phyloP scores from a whole-genome alignment of 75 land plant species.

The Cupressus sempervirens region DNA sequence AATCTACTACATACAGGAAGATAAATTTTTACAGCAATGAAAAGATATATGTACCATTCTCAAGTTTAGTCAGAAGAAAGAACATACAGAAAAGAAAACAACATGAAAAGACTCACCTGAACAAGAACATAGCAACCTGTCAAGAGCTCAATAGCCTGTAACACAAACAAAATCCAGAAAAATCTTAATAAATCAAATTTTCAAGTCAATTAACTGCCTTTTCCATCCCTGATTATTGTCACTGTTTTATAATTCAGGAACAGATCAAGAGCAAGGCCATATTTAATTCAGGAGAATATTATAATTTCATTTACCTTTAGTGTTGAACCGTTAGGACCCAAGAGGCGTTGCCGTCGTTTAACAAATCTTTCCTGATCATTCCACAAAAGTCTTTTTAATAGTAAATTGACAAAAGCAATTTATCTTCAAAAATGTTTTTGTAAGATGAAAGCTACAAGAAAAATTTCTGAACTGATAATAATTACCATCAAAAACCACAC shows the following conservation, averaged over 20 bases:
- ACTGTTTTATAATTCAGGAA: not conserved
- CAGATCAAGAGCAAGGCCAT: not conserved
- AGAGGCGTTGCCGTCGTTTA: slow-evolving; percentile 82
- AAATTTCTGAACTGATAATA: not conserved
- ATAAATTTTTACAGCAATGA: not conserved
- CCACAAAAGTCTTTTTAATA: not conserved
- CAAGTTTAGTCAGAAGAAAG: not conserved
- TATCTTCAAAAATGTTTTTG: not conserved
- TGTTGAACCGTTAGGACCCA: slow-evolving; percentile 88
- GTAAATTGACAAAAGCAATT: not conserved
- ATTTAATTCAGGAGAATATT: not conserved
- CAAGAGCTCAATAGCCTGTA: slow-evolving; percentile 88
- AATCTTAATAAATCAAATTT: not conserved
- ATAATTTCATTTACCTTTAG: slow-evolving; percentile 49
- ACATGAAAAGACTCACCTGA: slow-evolving; percentile 49
- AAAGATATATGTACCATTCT: not conserved
- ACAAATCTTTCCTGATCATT: slow-evolving; percentile 81
- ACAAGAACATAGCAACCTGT: slow-evolving; percentile 95
- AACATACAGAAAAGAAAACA: not conserved
- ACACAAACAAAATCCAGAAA: not conserved
- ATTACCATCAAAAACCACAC: not conserved
- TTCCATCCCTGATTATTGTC: not conserved
- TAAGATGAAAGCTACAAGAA: not conserved
- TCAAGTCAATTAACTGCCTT: not conserved
- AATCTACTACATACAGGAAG: not conserved